Conservation (phyloP, 805 yeast genomes). For the Kuraishia molischiana region DNA sequence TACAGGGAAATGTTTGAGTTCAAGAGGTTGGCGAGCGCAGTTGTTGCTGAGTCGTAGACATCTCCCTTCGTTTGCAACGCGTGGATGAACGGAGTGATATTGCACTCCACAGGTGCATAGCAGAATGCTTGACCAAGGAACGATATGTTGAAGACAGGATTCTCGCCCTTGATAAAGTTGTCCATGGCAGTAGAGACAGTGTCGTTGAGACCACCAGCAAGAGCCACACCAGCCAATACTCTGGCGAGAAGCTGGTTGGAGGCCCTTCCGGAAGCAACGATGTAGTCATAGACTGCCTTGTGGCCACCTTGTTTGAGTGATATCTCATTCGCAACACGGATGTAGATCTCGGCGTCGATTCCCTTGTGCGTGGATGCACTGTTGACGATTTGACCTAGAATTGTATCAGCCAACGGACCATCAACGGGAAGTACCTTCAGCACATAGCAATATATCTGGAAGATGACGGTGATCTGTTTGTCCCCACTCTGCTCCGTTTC, state of each 20-base stretch:
- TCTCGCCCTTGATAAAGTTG: neutral
- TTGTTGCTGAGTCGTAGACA: slow-evolving; percentile 36
- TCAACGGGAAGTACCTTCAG: neutral
- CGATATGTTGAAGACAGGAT: neutral
- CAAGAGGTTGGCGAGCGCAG: slow-evolving; percentile 41
- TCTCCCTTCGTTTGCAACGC: slow-evolving; percentile 23
- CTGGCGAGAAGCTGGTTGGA: neutral
- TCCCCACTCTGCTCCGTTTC: neutral
- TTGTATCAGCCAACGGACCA: neutral
- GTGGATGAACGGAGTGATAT: slow-evolving; percentile 21
- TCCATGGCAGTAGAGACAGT: neutral
- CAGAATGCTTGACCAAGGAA: slow-evolving; percentile 1
- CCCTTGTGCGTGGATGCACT: neutral
- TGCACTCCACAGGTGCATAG: neutral
- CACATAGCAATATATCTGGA: neutral
- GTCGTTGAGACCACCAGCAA: neutral
- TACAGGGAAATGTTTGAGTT: slow-evolving; percentile 26
- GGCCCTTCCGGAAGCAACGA: neutral
- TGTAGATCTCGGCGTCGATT: neutral
- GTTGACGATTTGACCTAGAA: neutral
- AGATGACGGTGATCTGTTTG: neutral
- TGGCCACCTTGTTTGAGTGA: neutral
- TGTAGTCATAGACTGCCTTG: neutral
- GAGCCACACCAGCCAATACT: slow-evolving; percentile 1
- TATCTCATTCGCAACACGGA: neutral